phyloP scores from a whole-genome alignment of 352 stramenopile species.

The Poterioochromonas sp. region DNA sequence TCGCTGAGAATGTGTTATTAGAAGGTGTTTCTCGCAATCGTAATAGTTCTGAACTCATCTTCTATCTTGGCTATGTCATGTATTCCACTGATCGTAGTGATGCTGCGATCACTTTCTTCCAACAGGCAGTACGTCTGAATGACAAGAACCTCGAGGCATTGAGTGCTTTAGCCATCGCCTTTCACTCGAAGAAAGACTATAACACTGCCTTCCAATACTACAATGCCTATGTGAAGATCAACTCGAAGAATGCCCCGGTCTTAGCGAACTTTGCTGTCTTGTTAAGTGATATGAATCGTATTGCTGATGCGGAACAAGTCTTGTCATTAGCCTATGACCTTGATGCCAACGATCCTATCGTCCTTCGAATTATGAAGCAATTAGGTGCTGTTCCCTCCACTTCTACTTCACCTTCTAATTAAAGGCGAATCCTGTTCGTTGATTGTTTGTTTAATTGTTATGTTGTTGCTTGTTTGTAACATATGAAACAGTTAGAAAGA shows the following conservation, averaged over 20 bases:
- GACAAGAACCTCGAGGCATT: background rate
- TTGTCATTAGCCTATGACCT: background rate
- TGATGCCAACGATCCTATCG: background rate
- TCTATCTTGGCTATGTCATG: background rate
- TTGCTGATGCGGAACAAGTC: background rate
- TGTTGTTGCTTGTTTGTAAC: no score
- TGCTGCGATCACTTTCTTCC: background rate
- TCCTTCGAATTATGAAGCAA: background rate
- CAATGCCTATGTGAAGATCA: background rate
- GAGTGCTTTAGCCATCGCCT: background rate
- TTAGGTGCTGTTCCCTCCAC: background rate
- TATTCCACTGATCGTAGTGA: background rate
- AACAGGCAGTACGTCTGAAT: background rate
- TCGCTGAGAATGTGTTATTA: background rate
- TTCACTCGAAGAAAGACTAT: background rate
- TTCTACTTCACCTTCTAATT: no score
- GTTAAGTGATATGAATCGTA: background rate
- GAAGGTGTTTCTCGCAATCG: background rate
- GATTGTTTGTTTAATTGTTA: no score
- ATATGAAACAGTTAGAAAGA: no score
- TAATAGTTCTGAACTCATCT: background rate
- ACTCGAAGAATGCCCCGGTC: background rate
- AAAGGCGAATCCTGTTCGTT: no score
- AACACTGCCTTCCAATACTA: background rate
- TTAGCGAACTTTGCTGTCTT: background rate